phyloP scores from a whole-genome alignment of 768 basidiomycete genomes.

The Auriscalpium orientale region DNA sequence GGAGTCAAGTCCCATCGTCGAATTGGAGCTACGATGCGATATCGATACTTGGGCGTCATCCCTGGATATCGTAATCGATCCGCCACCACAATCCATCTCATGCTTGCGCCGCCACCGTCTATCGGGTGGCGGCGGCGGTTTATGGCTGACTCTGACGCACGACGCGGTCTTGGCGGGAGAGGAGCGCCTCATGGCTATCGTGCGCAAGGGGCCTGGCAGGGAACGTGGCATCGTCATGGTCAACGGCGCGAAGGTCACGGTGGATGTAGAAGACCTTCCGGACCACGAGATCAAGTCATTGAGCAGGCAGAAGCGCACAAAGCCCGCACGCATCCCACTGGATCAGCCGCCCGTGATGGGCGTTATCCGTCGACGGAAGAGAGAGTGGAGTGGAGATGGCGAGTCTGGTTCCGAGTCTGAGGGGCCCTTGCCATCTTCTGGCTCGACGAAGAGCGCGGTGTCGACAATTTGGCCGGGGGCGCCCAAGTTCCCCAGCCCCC shows the following conservation, averaged over 20 bases:
- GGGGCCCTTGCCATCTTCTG: conserved; percentile 1
- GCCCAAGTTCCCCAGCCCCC: conserved; percentile 61
- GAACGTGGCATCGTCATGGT: conserved; percentile 82
- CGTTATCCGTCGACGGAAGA: conserved; percentile 58
- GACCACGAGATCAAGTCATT: conserved; percentile 82
- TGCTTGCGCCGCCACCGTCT: conserved; percentile 83
- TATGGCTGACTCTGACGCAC: conserved; percentile 91
- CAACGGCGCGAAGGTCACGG: conserved; percentile 76
- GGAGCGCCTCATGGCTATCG: conserved; percentile 67
- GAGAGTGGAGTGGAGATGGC: conserved; percentile 61
- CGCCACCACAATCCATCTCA: conserved; percentile 77
- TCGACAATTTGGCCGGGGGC: conserved; percentile 39
- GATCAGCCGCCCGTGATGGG: conserved; percentile 86
- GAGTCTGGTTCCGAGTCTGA: conserved; percentile 8
- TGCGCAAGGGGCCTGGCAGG: conserved; percentile 58
- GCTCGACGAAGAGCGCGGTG: conserved; percentile 1
- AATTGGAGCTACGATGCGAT: conserved; percentile 90
- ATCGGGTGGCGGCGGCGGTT: conserved; percentile 79
- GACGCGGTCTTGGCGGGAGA: conserved; percentile 72
- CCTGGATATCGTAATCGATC: conserved; percentile 86
- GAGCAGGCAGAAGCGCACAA: conserved; percentile 77
- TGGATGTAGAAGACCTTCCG: conserved; percentile 84
- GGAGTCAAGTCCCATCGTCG: conserved; percentile 44
- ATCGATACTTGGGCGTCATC: conserved; percentile 81
- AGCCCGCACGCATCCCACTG: conserved; percentile 79